Percentiles rank a stretch among this genome's conserved stretches.
Conservation (phyloP, 345 rosid genomes). For the Pelargonium nanum region DNA sequence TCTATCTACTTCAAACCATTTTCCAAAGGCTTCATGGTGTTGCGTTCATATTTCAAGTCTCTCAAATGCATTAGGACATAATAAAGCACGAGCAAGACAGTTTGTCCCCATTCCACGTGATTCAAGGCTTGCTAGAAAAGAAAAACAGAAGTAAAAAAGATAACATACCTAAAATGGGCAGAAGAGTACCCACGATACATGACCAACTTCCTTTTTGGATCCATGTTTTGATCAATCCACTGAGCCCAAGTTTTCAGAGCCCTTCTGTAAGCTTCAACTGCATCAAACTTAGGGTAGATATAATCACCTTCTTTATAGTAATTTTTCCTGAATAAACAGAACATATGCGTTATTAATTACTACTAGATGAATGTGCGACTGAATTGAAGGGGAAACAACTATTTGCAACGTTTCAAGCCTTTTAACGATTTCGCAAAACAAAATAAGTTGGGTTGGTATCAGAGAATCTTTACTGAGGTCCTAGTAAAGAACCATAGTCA, state of each 20-base stretch:
- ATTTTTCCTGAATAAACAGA: conserved; percentile 53
- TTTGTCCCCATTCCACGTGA: too few relatives aligned
- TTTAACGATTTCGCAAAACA: too few relatives aligned
- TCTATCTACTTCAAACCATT: background rate
- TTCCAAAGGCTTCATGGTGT: background rate
- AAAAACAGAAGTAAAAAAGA: background rate
- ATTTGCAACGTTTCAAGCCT: too few relatives aligned
- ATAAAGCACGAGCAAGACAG: too few relatives aligned
- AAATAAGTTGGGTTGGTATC: too few relatives aligned
- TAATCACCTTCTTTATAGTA: conserved; percentile 88
- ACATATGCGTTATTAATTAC: conserved; percentile 4
- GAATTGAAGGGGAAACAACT: too few relatives aligned
- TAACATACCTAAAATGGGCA: conserved; percentile 73
- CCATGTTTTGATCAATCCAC: conserved; percentile 56
- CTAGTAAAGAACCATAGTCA: too few relatives aligned
- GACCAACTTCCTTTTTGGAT: conserved; percentile 53
- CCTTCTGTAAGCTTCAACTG: conserved; percentile 76
- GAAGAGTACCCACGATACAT: conserved; percentile 93
- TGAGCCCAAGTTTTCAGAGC: conserved; percentile 80
- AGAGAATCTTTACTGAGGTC: too few relatives aligned
- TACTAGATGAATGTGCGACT: background rate
- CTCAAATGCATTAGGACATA: too few relatives aligned
- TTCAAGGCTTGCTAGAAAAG: background rate
- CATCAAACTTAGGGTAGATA: conserved; percentile 68
- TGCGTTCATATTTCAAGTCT: background rate